phyloP scores from a whole-genome alignment of 306 rosid species.

The Betula pendula region DNA sequence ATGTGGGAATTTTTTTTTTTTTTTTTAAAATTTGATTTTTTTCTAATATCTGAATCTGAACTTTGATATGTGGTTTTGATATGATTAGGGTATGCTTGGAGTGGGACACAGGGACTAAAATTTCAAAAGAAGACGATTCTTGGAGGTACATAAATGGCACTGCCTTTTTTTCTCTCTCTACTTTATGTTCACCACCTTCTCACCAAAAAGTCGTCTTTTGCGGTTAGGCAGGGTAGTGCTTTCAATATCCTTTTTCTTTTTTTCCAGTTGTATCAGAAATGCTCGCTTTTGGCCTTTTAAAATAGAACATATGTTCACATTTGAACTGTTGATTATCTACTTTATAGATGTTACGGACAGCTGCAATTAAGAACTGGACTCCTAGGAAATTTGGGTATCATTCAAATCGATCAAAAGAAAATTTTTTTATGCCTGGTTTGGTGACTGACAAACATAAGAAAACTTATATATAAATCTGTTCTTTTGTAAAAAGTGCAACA shows the following conservation, averaged over 20 bases:
- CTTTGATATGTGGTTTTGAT: slow-evolving; percentile 3
- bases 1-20: not conserved
- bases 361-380: not conserved
- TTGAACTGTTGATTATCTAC: not conserved
- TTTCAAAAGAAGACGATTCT: slow-evolving; percentile 37
- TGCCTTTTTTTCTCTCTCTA: slow-evolving; percentile 17
- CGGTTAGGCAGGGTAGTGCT: not conserved
- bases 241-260: not conserved
- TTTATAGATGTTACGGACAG: not conserved
- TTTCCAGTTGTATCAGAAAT: not conserved
- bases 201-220: not conserved
- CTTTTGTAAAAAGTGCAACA: not conserved
- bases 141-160: slow-evolving; percentile 38
- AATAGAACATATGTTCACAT: no score
- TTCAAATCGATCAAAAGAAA: not conserved
- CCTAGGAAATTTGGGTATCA: not conserved
- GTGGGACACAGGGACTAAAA: slow-evolving; percentile 38
- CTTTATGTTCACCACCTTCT: not conserved
- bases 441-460: not conserved
- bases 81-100: slow-evolving; percentile 45
- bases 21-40: not conserved
- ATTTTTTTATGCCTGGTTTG: not conserved
- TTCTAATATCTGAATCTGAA: not conserved
- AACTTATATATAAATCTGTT: not conserved
- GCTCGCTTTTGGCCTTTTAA: not conserved